Base-by-base conservation (phyloP, 352 stramenopile species). In the Paralagenidium karlingii region DNA sequence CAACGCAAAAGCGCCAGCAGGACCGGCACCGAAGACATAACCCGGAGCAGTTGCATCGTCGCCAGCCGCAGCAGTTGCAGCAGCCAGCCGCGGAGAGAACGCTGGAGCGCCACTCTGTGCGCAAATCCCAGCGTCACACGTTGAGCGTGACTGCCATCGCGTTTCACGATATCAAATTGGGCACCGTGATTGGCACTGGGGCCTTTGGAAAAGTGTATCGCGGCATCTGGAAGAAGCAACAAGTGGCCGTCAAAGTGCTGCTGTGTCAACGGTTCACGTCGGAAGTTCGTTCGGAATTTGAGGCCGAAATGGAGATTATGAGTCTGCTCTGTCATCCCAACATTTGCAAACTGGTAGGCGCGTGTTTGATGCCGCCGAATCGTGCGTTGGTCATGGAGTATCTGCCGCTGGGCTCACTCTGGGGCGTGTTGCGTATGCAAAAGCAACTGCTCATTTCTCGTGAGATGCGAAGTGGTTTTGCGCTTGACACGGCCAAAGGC, bases 341-440 rank as follows among this genome's bases (percentile, higher is more conserved):
- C 64, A 95, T 99, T 43, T 97, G 94, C 53, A 75, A 96, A 24
- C 86, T 97, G 45, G 85, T 98, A 28, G 94, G 93, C 21, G 93
- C 94, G 33, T 98, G 91, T 62, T 63, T 97, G 21, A 58, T 89
- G 37, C 84, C 91, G 10, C 74, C 78, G 15, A 96, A 88, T 55
- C 74, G 93, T 25, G 88, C 88, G n/a, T 91, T 98, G 11, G 71
- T 99, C n/a, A 95, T 96, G 5, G 93, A 98, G 53, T 68, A 96
- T 5, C 76, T 95, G 12, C 70, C 82, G 24, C 79, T 92, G 29
- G 92, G 92, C 18, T 97, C 83, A 2, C 68, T 98, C 2, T 98
- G 89, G 86, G 74, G 83, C 43, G 75, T 96, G 19, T 56, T 99
- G 28, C 69, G 68, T 13, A 58, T 63, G 6, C 48, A 68, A n/a